Evolutionary conservation across 495 filamentous ascomycete species (phyloP).

Genomic region (Pyrenula massariospora): DNA sequence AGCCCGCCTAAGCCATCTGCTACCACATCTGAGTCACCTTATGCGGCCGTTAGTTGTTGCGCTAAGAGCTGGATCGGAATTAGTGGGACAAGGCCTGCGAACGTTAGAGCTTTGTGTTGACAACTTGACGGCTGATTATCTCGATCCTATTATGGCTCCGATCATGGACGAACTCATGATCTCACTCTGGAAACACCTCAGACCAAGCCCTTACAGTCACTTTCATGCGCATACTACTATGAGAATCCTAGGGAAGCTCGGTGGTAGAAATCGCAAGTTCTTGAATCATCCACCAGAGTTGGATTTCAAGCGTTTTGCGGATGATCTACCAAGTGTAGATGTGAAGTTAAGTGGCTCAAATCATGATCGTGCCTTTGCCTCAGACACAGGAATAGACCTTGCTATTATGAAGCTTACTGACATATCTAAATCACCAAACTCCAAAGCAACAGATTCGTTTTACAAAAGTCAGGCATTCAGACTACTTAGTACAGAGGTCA

Average conservation of each 20-base stretch:
- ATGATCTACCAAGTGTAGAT: constrained; percentile 77
- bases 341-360: constrained; percentile 79
- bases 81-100: constrained; percentile 86
- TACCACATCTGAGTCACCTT: constrained; percentile 93
- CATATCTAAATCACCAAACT: constrained; percentile 46
- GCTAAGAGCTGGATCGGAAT: constrained; percentile 76
- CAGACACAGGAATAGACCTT: constrained; percentile 72
- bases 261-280: constrained; percentile 89
- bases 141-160: constrained; percentile 98
- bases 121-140: constrained; percentile 92
- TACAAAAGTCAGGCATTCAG: constrained; percentile 91
- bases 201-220: constrained; percentile 86
- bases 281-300: constrained; percentile 77
- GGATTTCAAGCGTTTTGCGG: constrained; percentile 69
- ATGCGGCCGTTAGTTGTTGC: constrained; percentile 97
- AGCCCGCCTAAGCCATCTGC: constrained; percentile 82
- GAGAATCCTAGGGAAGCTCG: constrained; percentile 95
- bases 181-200: constrained; percentile 87
- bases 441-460: constrained; percentile 65
- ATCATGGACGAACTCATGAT: constrained; percentile 98
- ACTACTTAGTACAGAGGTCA: constrained; percentile 74
- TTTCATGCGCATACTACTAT: constrained; percentile 96
- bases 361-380: constrained; percentile 76
- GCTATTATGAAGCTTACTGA: constrained; percentile 82
- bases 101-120: constrained; percentile 96